phyloP scores from a whole-genome alignment of 345 rosid genomes.

The thale cress (Arabidopsis thaliana) region TAIR10.1 NC_003075.7:8502001-8502500 shows the following conservation, averaged over 20 bases:
- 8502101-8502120: conserved; percentile 16
- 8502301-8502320: background rate
- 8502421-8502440: conserved; percentile 34
- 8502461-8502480: background rate
- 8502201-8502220: background rate
- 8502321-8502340: background rate
- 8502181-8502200: background rate
- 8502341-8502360: background rate
- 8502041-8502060: conserved; percentile 45
- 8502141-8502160: conserved; percentile 35
- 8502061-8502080: background rate
- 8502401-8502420: conserved; percentile 13
- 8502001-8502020: conserved; percentile 90
- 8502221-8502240: background rate
- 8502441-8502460: background rate
- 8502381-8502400: conserved; percentile 19
- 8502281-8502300: background rate
- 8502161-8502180: conserved; percentile 22
- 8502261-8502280: background rate
- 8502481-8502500: conserved; percentile 29
- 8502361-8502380: conserved; percentile 23
- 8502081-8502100: conserved; percentile 14
- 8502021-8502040: conserved; percentile 80
- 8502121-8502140: conserved; percentile 22
- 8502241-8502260: background rate